A percentile compares a stretch with the other conserved stretches of the same genome.
Conservation (phyloP, 2,329 filamentous ascomycete genomes). For the Fusarium sp. region DNA sequence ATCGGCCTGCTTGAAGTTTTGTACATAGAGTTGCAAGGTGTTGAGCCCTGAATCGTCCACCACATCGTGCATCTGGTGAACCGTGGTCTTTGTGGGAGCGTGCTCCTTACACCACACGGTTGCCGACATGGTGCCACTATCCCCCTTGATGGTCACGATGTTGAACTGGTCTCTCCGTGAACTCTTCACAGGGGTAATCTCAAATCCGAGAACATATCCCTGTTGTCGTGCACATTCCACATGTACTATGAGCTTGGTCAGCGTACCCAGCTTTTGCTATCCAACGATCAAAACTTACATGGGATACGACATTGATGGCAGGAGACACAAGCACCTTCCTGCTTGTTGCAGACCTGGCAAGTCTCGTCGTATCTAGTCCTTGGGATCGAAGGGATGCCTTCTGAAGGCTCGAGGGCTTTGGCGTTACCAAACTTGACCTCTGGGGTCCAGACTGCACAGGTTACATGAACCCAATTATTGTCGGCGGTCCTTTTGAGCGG, state of each 20-base stretch:
- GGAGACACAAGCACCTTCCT: conserved; percentile 78
- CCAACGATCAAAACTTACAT: conserved; percentile 49
- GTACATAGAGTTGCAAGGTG: conserved; percentile 85
- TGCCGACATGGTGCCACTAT: conserved; percentile 84
- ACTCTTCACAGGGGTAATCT: conserved; percentile 88
- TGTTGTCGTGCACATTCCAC: conserved; percentile 89
- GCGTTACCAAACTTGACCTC: conserved; percentile 94
- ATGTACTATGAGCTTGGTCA: conserved; percentile 67
- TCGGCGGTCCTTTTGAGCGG: conserved; percentile 92
- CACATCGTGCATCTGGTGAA: conserved; percentile 82
- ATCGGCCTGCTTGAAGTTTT: conserved; percentile 95
- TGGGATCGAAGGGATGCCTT: conserved; percentile 87
- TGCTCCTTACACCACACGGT: conserved; percentile 94
- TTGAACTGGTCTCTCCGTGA: conserved; percentile 83
- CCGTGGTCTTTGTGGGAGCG: conserved; percentile 71
- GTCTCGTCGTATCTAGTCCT: conserved; percentile 75
- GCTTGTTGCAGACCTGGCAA: conserved; percentile 85
- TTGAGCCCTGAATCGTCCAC: conserved; percentile 77
- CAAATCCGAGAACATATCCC: conserved; percentile 86
- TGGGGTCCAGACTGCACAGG: conserved; percentile 89
- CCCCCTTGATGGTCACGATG: conserved; percentile 81
- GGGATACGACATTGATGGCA: conserved; percentile 77
- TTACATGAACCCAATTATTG: conserved; percentile 98
- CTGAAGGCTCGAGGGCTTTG: conserved; percentile 81
- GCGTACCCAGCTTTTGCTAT: background rate